These are phyloP conservation scores for Cucurbita pepo DNA, from an alignment of 306 rosid species.

Conservation along the genomic window DNA sequence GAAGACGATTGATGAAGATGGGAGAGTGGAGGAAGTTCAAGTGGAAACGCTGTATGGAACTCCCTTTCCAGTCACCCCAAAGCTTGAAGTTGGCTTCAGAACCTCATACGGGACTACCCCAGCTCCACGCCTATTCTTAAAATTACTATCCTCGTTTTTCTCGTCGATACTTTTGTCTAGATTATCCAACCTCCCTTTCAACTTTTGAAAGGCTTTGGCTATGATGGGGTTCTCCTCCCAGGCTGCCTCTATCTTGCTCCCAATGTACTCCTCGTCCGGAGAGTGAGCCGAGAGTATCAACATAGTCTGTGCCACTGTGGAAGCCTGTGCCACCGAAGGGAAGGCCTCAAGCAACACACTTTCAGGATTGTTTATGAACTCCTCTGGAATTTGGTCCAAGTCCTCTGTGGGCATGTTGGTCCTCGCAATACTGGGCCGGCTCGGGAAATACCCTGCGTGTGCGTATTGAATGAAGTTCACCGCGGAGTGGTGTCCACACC, in stretches of 20 bases:
- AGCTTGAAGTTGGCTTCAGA: conserved; percentile 51
- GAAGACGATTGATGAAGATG: too few species aligned
- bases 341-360: conserved; percentile 16
- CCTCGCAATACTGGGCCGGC: conserved; percentile 48
- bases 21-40: background rate
- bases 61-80: conserved; percentile 58
- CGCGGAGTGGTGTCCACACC: conserved; percentile 58
- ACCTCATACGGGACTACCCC: conserved; percentile 63
- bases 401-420: conserved; percentile 49
- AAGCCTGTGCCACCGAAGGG: conserved; percentile 55
- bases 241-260: conserved; percentile 36
- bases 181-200: conserved; percentile 22
- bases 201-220: conserved; percentile 30
- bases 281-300: conserved; percentile 53
- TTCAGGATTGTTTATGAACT: conserved; percentile 35
- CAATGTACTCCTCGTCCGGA: conserved; percentile 68
- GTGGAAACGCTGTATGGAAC: conserved; percentile 76
- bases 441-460: conserved; percentile 52
- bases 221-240: conserved; percentile 45
- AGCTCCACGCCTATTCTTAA: conserved; percentile 67
- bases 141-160: conserved; percentile 19
- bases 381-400: conserved; percentile 26
- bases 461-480: conserved; percentile 61
- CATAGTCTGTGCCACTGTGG: conserved; percentile 34
- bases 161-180: conserved; percentile 36